Evolutionary conservation across 805 yeast genomes (phyloP), one percentile per base, ranked within the genome.

Genomic region (Ogataea polymorpha): DNA sequence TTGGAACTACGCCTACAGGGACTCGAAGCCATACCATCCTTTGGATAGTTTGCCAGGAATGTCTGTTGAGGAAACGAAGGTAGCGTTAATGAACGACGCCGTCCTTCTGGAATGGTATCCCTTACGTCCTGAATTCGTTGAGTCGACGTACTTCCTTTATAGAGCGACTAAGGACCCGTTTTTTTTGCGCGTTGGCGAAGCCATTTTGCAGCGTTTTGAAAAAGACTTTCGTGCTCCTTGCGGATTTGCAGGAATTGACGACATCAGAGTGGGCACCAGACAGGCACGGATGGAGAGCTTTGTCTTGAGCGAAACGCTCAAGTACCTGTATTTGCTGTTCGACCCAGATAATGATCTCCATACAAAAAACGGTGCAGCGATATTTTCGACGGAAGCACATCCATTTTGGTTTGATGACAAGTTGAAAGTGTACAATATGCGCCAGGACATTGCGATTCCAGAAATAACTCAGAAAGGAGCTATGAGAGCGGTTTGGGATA

Each of bases 211-310:
- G 2, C 77, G 81, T 41, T 70, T 85, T 21, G 66, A 77, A 42
- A 60, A 64, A 2, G 65, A 68, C 32, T 84, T 74, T 58, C 70
- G 66, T 45, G 74, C 79, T 1, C 63, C 68, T 1, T 90, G 97
- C 67, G 98, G 98, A 2, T 84, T 86, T 57, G 75, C 85, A 6
- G 96, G 96, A 0, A 58, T 77, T 12, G 82, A 79, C 46, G 84
- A 90, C 54, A 68, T 90, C 1, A 61, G 80, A 14, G 73, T 77
- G 0, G 86, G 86, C 1, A 62, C 67, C 37, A 61, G 64, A 40
- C 90, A 86, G 50, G 81, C 89, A 61, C 68, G 96, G 39, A 89
- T 89, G 96, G 98, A 90, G 56, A 79, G 93, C 5, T 90, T 90
- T 68, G 95, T 87, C 5, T 58, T 90, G 45, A 80, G 95, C 44